Conservation (phyloP, 768 basidiomycete species). For the Auriscalpium microsporum region DNA sequence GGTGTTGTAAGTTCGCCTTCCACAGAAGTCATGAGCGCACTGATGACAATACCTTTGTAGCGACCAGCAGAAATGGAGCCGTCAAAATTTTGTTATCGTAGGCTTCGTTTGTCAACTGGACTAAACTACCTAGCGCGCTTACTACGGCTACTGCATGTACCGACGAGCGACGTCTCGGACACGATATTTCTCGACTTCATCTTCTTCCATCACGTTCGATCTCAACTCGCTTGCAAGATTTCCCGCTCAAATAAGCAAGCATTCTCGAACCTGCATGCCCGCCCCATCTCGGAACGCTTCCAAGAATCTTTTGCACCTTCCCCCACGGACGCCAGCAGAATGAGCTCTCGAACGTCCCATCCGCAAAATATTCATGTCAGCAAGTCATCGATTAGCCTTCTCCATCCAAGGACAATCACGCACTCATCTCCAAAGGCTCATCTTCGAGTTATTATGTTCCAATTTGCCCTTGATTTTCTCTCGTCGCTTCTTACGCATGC, state of each 20-base stretch:
- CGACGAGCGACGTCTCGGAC: slow-evolving; percentile 6
- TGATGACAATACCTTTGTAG: slow-evolving; percentile 19
- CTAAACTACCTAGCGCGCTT: slow-evolving; percentile 40
- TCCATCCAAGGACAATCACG: neutral
- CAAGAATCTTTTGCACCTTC: slow-evolving; percentile 6
- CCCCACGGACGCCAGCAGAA: slow-evolving; percentile 6
- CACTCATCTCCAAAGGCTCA: neutral
- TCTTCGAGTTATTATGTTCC: neutral
- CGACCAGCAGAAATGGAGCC: slow-evolving; percentile 50
- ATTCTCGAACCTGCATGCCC: slow-evolving; percentile 1
- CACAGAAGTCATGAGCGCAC: neutral
- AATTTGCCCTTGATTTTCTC: neutral
- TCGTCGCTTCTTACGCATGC: neutral
- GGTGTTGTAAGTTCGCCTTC: slow-evolving; percentile 51
- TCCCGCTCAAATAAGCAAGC: slow-evolving; percentile 1
- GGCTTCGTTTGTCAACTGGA: slow-evolving; percentile 1
- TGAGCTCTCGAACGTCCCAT: slow-evolving; percentile 5
- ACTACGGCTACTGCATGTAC: slow-evolving; percentile 35
- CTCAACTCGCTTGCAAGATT: slow-evolving; percentile 11
- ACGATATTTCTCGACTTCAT: slow-evolving; percentile 9
- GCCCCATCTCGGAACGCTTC: slow-evolving; percentile 9
- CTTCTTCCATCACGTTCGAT: no score
- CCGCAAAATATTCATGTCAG: neutral
- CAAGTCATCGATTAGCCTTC: slow-evolving; percentile 5
- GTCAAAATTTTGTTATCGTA: neutral